phyloP scores from a whole-genome alignment of 2,329 filamentous ascomycete genomes.

The Ophiocordyceps unilateralis region DNA sequence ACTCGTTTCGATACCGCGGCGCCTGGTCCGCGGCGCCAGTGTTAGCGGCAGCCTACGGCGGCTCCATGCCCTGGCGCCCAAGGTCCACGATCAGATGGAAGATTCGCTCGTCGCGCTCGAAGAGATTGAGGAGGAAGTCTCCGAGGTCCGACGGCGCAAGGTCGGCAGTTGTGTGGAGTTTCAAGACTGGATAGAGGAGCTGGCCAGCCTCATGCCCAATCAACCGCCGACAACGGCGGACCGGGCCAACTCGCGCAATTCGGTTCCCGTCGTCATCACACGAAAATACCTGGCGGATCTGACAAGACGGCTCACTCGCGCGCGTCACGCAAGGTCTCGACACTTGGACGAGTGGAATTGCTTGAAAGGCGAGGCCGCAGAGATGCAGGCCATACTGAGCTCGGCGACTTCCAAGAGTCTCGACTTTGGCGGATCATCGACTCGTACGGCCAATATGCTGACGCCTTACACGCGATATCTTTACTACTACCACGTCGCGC shows the following conservation, averaged over 20 bases:
- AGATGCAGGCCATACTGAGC: constrained; percentile 69
- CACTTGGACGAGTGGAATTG: constrained; percentile 77
- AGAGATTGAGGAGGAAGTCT: constrained; percentile 64
- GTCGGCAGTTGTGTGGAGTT: constrained; percentile 58
- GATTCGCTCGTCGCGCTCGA: constrained; percentile 69
- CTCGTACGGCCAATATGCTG: constrained; percentile 46
- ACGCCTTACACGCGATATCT: constrained; percentile 73
- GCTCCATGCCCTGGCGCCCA: constrained; percentile 64
- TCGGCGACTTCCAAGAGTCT: constrained; percentile 66
- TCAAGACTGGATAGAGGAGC: constrained; percentile 89
- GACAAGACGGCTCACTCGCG: constrained; percentile 64
- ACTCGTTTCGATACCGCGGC: constrained; percentile 74
- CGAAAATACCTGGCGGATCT: constrained; percentile 85
- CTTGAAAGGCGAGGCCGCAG: constrained; percentile 55
- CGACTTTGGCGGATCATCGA: constrained; percentile 46
- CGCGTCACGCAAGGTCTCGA: constrained; percentile 65
- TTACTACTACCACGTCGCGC: constrained; percentile 56
- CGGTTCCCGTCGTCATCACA: constrained; percentile 51
- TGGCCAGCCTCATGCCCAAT: constrained; percentile 53
- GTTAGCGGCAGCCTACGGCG: constrained; percentile 56
- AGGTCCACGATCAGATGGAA: constrained; percentile 70
- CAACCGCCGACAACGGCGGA: constrained; percentile 20
- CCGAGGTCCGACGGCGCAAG: constrained; percentile 65
- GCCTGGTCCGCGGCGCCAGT: constrained; percentile 63
- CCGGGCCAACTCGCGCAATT: constrained; percentile 4